Conservation (phyloP, 768 basidiomycete species). For the Neoboletus brunneissimus region DNA sequence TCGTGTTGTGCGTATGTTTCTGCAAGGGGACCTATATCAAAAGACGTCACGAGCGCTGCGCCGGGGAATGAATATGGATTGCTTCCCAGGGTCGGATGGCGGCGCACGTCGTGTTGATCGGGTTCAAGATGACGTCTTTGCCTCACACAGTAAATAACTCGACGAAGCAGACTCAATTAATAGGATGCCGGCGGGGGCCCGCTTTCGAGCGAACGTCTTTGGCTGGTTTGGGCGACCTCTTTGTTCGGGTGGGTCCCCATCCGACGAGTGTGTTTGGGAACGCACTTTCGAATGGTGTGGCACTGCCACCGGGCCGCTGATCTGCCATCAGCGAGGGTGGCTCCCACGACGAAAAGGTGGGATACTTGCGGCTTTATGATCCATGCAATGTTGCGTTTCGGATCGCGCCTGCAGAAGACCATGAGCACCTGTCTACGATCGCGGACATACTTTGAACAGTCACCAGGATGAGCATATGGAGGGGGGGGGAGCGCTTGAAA, state of each 20-base stretch:
- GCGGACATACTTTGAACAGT: neutral
- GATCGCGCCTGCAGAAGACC: neutral
- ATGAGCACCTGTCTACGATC: neutral
- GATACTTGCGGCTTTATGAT: neutral
- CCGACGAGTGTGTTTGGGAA: too few species aligned
- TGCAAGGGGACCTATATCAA: neutral
- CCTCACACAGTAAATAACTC: neutral
- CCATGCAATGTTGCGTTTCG: neutral
- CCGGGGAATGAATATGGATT: conserved; percentile 2
- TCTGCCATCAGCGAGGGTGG: neutral
- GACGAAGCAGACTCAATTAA: neutral
- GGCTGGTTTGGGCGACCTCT: neutral
- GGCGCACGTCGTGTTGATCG: conserved; percentile 4
- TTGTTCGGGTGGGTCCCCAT: neutral
- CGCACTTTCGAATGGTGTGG: too few species aligned
- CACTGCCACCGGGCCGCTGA: neutral
- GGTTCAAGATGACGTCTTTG: conserved; percentile 6
- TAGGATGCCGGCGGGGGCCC: neutral
- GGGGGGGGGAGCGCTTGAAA: neutral
- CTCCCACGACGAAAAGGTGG: neutral
- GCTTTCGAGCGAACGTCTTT: neutral
- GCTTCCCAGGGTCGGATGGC: conserved; percentile 1
- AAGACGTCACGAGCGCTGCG: conserved; percentile 8
- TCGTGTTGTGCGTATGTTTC: conserved; percentile 18
- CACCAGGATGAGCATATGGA: neutral